Evolutionary conservation across 2,329 filamentous ascomycete genomes (phyloP).

Genomic region (Ascochyta rabiei): DNA sequence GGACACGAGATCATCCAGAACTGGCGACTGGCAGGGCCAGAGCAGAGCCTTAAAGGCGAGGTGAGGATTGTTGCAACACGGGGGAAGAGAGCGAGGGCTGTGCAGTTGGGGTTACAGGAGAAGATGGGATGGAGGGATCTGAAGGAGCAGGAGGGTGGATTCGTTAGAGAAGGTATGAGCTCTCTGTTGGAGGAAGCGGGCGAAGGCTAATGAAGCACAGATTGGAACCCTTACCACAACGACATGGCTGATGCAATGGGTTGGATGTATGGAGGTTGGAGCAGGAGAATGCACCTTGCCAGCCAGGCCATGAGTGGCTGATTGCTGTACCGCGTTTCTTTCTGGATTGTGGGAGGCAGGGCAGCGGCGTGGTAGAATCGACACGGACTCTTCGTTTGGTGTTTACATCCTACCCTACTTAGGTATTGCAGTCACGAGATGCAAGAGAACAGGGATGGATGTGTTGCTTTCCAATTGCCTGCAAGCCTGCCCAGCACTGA

Average conservation of each 20-base stretch:
- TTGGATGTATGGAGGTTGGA: constrained; percentile 46
- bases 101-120: constrained; percentile 37
- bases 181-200: not conserved
- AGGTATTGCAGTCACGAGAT: not conserved
- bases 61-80: constrained; percentile 41
- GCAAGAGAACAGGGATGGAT: not conserved
- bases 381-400: no score
- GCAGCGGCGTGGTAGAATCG: not conserved
- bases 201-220: constrained; percentile 19
- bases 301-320: constrained; percentile 23
- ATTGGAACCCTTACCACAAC: constrained; percentile 43
- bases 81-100: constrained; percentile 31
- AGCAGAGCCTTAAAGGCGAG: constrained; percentile 41
- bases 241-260: constrained; percentile 45
- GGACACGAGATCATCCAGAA: constrained; percentile 41
- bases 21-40: constrained; percentile 32
- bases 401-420: not conserved
- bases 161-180: constrained; percentile 35
- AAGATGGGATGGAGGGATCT: constrained; percentile 40
- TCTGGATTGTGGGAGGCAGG: not conserved
- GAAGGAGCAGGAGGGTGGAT: constrained; percentile 34
- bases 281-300: constrained; percentile 40
- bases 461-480: not conserved
- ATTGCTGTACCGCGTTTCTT: not conserved
- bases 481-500: not conserved